A percentile compares a stretch with the other conserved stretches of the same genome.
Conservation (phyloP, 2,329 filamentous ascomycete genomes). For the Ophiocordyceps camponoti-rufipedis region DNA sequence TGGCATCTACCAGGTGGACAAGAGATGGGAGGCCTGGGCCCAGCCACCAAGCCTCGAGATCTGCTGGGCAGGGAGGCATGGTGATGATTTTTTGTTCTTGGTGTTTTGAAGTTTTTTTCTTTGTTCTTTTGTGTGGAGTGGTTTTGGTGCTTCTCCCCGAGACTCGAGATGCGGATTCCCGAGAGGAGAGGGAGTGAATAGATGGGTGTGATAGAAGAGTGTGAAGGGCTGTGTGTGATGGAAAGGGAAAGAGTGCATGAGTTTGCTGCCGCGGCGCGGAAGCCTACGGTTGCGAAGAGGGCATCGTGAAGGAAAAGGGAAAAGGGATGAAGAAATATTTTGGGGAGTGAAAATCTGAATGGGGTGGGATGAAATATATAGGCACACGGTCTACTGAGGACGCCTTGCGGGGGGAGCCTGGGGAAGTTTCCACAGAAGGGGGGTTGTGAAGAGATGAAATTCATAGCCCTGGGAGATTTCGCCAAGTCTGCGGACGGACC, state of each 20-base stretch:
- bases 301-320: neutral
- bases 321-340: no score
- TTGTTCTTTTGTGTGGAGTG: neutral
- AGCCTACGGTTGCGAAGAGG: neutral
- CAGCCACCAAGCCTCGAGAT: slow-evolving; percentile 18
- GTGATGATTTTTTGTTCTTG: neutral
- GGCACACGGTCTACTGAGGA: no score
- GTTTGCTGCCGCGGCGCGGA: no score
- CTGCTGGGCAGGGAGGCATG: slow-evolving; percentile 14
- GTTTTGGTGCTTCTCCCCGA: neutral
- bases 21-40: slow-evolving; percentile 8
- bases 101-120: neutral
- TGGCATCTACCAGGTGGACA: slow-evolving; percentile 7
- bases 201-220: neutral
- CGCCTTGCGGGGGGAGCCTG: no score
- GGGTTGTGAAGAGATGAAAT: no score
- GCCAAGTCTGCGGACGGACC: no score
- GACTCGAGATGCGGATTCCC: neutral
- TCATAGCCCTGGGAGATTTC: no score
- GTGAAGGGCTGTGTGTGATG: neutral
- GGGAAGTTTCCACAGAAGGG: no score
- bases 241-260: no score
- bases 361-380: no score
- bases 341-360: no score
- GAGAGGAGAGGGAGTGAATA: neutral